These are phyloP conservation scores for Eragrostis tef DNA, from an alignment of 202 grass and related monocot genomes.

Conservation along the genomic window DNA sequence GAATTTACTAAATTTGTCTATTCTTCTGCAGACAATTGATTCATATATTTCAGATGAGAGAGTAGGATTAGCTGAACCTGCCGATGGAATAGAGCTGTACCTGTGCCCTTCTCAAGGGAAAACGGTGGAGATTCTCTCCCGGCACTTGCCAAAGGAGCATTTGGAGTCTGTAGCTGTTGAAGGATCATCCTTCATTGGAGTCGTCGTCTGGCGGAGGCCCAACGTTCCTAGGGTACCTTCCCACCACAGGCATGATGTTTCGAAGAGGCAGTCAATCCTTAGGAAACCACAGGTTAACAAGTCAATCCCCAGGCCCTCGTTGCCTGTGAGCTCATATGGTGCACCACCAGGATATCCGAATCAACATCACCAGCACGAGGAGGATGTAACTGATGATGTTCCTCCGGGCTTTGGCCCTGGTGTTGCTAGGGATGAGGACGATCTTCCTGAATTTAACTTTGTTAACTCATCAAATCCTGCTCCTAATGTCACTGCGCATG, in stretches of 20 bases:
- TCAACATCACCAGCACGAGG: slow-evolving; percentile 37
- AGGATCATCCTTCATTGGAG: slow-evolving; percentile 65
- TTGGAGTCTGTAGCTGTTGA: slow-evolving; percentile 51
- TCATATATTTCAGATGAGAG: slow-evolving; percentile 84
- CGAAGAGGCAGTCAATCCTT: slow-evolving; percentile 62
- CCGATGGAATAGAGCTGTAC: slow-evolving; percentile 88
- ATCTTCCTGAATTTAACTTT: slow-evolving; percentile 76
- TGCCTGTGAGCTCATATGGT: slow-evolving; percentile 30
- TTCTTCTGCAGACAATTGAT: slow-evolving; percentile 75
- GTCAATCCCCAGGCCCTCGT: slow-evolving; percentile 53
- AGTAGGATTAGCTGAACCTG: slow-evolving; percentile 88
- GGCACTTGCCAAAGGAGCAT: slow-evolving; percentile 72
- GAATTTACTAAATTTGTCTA: slow-evolving; percentile 22
- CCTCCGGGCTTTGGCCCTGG: slow-evolving; percentile 91
- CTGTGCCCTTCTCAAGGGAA: slow-evolving; percentile 78
- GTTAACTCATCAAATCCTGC: slow-evolving; percentile 55
- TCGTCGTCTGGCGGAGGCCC: slow-evolving; percentile 83
- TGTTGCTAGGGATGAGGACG: slow-evolving; percentile 64
- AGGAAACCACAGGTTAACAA: slow-evolving; percentile 61
- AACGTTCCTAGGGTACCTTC: slow-evolving; percentile 58
- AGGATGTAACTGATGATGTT: slow-evolving; percentile 81
- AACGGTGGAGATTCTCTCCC: slow-evolving; percentile 67
- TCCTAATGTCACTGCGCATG: slow-evolving; percentile 59
- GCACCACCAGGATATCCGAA: slow-evolving; percentile 55
- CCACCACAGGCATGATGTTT: slow-evolving; percentile 58